phyloP scores from a whole-genome alignment of 1,139 yeast species.

The Taphrina wiesneri region DNA sequence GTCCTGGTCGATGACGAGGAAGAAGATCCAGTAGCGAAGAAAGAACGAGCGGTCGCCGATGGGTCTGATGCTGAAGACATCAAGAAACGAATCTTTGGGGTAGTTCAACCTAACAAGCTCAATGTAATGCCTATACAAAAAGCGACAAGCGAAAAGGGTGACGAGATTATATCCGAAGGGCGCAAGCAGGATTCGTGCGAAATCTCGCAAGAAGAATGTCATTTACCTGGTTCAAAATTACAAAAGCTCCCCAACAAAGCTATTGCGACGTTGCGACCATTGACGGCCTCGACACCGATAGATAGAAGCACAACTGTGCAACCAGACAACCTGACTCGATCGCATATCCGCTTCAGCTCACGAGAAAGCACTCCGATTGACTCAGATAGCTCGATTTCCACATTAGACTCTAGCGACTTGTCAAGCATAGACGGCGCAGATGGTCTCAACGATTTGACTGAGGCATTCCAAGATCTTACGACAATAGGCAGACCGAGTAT shows the following conservation, averaged over 20 bases:
- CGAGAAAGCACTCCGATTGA: background rate
- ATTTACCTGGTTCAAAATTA: too few relatives aligned
- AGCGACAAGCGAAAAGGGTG: too few relatives aligned
- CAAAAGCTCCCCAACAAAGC: background rate
- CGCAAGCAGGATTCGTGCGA: too few relatives aligned
- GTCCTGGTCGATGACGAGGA: background rate
- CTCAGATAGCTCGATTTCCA: background rate
- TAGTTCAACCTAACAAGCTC: too few relatives aligned
- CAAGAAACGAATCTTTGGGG: too few relatives aligned
- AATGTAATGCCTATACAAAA: too few relatives aligned
- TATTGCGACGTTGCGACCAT: background rate
- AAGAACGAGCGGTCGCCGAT: too few relatives aligned
- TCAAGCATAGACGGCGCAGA: background rate
- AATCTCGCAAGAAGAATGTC: too few relatives aligned
- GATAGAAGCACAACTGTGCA: background rate
- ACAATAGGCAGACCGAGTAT: background rate
- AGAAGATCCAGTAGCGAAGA: too few relatives aligned
- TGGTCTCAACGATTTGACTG: background rate
- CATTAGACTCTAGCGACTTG: background rate
- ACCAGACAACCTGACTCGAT: background rate
- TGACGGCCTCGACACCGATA: constrained; percentile 7
- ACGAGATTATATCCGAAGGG: too few relatives aligned
- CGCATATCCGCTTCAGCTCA: background rate
- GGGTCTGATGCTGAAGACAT: too few relatives aligned
- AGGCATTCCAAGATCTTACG: background rate